Evolutionary conservation across 257 asterid genomes (phyloP), one percentile per base, ranked within the genome.

Genomic region (Mentha longifolia): DNA sequence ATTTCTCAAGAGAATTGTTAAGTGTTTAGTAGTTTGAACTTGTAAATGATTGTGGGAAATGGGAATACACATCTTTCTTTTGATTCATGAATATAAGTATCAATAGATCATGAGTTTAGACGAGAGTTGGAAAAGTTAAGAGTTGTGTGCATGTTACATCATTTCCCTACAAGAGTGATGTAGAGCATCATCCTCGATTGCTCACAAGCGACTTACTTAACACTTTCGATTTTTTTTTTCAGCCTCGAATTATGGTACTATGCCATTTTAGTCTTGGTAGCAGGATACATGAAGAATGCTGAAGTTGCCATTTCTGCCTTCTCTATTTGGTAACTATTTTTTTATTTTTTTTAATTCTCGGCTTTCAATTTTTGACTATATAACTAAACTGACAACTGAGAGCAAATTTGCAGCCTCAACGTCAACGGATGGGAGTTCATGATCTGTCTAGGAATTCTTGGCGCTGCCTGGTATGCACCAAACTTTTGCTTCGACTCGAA

Each of bases 221-320:
- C 10, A 3, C 43, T 19, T 33, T 25, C 71, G 49, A 7, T 28
- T 35, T 75, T 16, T 20, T 43, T 59, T 52, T 73, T 17, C 60
- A 92, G 98, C 85, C 76, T 92, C 70, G 97, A 92, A 88, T 9
- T 90, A 63, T 92, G 98, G 98, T 92, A 92, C 88, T 78, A 87
- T 69, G 88, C 98, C 59, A 78, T 90, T 71, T 86, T 92, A 14
- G 96, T 92, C 19, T 78, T 92, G 76, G 82, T 86, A 58, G 98
- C 98, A 43, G 98, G 98, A 54, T 90, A 92, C 79, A 83, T 88
- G 97, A 84, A 85, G 78, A 80, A 92, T 57, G 98, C 98, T 0
- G 91, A 85, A 80, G 89, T 86, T 67, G 88, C 95, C 50, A 90
- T 92, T 46, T 84, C 97, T 3, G 97, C 98, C 74, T 92, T 92